These are phyloP conservation scores for Globisporangium okanoganense DNA, from an alignment of 352 stramenopile genomes.

Conservation along the genomic window DNA sequence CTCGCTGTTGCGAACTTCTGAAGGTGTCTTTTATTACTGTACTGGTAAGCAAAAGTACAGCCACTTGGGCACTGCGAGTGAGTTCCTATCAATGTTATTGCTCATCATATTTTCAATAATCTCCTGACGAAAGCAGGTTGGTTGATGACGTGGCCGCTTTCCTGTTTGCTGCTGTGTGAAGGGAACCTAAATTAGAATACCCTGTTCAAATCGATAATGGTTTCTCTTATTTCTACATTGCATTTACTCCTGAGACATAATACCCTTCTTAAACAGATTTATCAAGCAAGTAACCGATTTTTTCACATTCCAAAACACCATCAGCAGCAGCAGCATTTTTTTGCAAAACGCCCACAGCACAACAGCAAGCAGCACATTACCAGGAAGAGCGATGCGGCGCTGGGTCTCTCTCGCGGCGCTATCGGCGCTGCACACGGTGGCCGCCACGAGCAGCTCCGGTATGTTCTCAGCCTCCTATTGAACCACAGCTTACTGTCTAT, in stretches of 20 bases:
- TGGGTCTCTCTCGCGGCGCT: not conserved
- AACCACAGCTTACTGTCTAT: not conserved
- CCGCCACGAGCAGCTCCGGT: not conserved
- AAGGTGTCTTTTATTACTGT: too few relatives aligned
- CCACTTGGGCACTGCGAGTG: too few relatives aligned
- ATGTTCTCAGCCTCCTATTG: not conserved
- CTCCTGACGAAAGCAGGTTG: too few relatives aligned
- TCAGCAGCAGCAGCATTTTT: not conserved
- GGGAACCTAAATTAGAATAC: not conserved
- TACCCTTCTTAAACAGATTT: too few relatives aligned
- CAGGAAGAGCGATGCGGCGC: not conserved
- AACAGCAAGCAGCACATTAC: not conserved
- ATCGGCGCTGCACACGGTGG: not conserved
- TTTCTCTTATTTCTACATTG: too few relatives aligned
- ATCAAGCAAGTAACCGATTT: not conserved
- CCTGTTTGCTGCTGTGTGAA: not conserved
- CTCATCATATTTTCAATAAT: too few relatives aligned
- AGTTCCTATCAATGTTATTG: too few relatives aligned
- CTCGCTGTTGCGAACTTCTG: too few relatives aligned
- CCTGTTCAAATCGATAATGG: not conserved
- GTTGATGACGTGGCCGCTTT: not conserved
- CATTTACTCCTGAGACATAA: too few relatives aligned
- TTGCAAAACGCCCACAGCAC: constrained; percentile 3
- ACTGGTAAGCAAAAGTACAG: too few relatives aligned
- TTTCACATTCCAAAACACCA: not conserved